Percentiles rank a stretch among this genome's conserved stretches.
Evolutionary conservation across 2,329 filamentous ascomycete genomes (phyloP).

Genomic region (Aspergillus udagawae): DNA sequence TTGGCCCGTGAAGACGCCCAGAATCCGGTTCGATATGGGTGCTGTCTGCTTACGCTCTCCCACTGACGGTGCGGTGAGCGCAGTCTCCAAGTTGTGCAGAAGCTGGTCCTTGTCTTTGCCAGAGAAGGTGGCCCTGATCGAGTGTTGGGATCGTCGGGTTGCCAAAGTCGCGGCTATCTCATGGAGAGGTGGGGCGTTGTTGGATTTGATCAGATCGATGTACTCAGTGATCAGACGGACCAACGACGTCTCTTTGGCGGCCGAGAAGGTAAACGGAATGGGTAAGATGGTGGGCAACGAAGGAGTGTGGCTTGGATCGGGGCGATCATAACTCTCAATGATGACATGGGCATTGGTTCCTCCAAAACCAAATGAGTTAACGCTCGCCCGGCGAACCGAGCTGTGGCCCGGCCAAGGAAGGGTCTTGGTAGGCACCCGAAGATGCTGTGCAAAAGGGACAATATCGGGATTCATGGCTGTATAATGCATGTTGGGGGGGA

Average conservation of each 20-base stretch:
- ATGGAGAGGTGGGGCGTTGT: too few relatives aligned
- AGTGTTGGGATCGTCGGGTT: too few relatives aligned
- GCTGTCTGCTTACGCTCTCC: not conserved
- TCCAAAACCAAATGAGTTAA: constrained; percentile 23
- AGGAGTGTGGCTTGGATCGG: not conserved
- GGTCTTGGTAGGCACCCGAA: constrained; percentile 11
- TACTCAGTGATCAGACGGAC: too few relatives aligned
- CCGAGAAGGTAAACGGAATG: too few relatives aligned
- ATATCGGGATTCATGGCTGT: constrained; percentile 17
- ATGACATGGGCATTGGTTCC: constrained; percentile 18
- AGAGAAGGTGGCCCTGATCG: too few relatives aligned
- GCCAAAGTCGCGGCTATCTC: too few relatives aligned
- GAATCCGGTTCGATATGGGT: not conserved
- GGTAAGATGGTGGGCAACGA: not conserved
- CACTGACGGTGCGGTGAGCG: too few relatives aligned
- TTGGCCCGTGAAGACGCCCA: constrained; percentile 4
- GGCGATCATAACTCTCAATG: constrained; percentile 11
- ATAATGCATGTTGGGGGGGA: constrained; percentile 28
- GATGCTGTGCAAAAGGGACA: constrained; percentile 12
- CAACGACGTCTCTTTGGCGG: too few relatives aligned
- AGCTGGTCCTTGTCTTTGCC: too few relatives aligned
- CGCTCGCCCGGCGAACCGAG: constrained; percentile 11
- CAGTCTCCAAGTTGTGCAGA: too few relatives aligned
- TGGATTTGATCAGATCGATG: too few relatives aligned
- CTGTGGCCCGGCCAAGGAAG: constrained; percentile 15